These are phyloP conservation scores for Schizopora paradoxa DNA, from an alignment of 1,284 basidiomycete genomes.

Conservation along the genomic window DNA sequence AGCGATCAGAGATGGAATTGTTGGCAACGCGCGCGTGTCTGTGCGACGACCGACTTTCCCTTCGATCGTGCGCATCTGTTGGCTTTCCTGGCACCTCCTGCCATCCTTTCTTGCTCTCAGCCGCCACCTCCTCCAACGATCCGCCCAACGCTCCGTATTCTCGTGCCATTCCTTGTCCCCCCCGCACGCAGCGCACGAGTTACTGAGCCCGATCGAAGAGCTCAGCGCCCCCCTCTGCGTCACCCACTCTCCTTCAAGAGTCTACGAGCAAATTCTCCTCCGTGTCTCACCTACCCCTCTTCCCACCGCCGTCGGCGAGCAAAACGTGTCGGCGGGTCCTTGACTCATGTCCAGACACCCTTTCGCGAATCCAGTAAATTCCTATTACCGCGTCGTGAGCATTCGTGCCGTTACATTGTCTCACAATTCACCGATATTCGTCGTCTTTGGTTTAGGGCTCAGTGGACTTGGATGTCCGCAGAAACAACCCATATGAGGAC, in stretches of 20 bases:
- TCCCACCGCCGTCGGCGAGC: background rate
- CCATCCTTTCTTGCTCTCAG: background rate
- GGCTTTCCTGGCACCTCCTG: too few species aligned
- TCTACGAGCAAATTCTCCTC: background rate
- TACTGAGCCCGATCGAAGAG: background rate
- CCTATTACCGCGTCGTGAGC: constrained; percentile 8
- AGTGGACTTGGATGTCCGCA: background rate
- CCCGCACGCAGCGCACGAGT: constrained; percentile 1
- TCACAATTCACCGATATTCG: background rate
- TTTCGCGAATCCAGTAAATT: constrained; percentile 15
- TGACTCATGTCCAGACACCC: constrained; percentile 15
- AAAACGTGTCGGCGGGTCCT: background rate
- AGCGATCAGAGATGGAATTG: too few species aligned
- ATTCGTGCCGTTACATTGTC: background rate
- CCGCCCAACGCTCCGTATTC: background rate
- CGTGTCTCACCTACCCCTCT: background rate
- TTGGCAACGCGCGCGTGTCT: too few species aligned
- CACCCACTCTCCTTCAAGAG: background rate
- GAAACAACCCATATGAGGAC: background rate
- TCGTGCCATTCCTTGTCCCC: constrained; percentile 3
- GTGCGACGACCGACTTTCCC: too few species aligned
- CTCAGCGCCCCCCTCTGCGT: background rate
- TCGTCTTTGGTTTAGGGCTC: background rate
- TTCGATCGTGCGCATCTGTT: too few species aligned
- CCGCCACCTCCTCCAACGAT: background rate